phyloP scores from a whole-genome alignment of 2,329 filamentous ascomycete species.

The Colletotrichum cuscutae region DNA sequence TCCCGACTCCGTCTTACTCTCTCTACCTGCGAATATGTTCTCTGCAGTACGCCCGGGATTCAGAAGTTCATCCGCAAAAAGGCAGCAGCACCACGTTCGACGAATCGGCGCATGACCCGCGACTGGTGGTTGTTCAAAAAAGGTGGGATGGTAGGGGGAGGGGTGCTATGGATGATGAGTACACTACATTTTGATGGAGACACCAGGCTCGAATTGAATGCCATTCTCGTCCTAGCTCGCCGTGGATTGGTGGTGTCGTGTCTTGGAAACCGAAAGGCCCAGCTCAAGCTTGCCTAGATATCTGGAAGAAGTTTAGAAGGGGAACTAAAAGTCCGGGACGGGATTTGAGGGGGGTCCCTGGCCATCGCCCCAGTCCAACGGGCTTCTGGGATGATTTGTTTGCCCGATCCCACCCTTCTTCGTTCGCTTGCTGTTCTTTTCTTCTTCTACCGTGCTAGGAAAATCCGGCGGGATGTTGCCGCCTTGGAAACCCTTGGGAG shows the following conservation, averaged over 20 bases:
- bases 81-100: not conserved
- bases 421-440: not conserved
- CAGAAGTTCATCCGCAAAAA: not conserved
- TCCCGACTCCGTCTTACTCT: not conserved
- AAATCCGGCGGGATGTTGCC: not conserved
- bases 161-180: slow-evolving; percentile 13
- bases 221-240: slow-evolving; percentile 17
- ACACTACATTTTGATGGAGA: not conserved
- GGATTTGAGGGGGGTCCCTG: slow-evolving; percentile 4
- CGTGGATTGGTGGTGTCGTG: not conserved
- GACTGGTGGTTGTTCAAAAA: not conserved
- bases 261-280: not conserved
- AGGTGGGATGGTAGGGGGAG: not conserved
- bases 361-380: not conserved
- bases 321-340: not conserved
- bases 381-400: slow-evolving; percentile 17
- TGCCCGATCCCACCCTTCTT: not conserved
- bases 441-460: not conserved
- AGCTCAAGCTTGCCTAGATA: not conserved
- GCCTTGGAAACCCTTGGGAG: not conserved
- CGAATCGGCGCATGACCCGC: not conserved
- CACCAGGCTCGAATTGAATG: slow-evolving; percentile 15
- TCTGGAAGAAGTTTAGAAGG: not conserved
- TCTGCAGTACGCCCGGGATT: not conserved
- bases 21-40: not conserved